Evolutionary conservation across 164 flowering plant genomes (phyloP).

Genomic region (Dillenia turbinata): DNA sequence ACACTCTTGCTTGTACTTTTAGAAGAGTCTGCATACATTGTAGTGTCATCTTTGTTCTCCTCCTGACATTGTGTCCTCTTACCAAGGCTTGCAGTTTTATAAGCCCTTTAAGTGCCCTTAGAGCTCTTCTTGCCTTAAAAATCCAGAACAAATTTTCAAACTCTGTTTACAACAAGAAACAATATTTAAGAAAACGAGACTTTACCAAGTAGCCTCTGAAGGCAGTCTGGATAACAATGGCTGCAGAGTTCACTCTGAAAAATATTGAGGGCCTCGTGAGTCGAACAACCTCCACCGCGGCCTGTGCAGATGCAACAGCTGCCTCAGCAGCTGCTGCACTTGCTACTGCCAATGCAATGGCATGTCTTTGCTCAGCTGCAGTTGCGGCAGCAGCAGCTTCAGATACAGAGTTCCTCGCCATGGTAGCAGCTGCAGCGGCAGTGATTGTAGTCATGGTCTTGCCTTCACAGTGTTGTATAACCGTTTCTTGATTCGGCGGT

Average conservation of each 20-base stretch:
- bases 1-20: conserved; percentile 64
- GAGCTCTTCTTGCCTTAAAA: conserved; percentile 80
- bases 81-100: conserved; percentile 90
- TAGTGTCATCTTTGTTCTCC: conserved; percentile 72
- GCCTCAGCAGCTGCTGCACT: conserved; percentile 27
- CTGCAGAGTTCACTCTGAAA: conserved; percentile 24
- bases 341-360: conserved; percentile 35
- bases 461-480: conserved; percentile 11
- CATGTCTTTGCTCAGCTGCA: conserved; percentile 19
- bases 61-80: conserved; percentile 83
- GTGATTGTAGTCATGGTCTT: background rate
- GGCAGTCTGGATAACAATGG: conserved; percentile 37
- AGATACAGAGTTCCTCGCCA: no score
- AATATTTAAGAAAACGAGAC: conserved; percentile 10
- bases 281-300: conserved; percentile 34
- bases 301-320: conserved; percentile 33
- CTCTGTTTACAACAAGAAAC: conserved; percentile 15
- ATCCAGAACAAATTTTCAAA: no score
- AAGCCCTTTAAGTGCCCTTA: conserved; percentile 72
- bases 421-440: background rate
- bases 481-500: conserved; percentile 12
- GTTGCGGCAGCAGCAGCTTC: background rate
- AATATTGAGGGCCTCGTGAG: conserved; percentile 23
- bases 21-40: conserved; percentile 80
- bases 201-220: conserved; percentile 81